Evolutionary conservation across 768 basidiomycete genomes (phyloP).

Genomic region (Holtermanniella nyarrowii): DNA sequence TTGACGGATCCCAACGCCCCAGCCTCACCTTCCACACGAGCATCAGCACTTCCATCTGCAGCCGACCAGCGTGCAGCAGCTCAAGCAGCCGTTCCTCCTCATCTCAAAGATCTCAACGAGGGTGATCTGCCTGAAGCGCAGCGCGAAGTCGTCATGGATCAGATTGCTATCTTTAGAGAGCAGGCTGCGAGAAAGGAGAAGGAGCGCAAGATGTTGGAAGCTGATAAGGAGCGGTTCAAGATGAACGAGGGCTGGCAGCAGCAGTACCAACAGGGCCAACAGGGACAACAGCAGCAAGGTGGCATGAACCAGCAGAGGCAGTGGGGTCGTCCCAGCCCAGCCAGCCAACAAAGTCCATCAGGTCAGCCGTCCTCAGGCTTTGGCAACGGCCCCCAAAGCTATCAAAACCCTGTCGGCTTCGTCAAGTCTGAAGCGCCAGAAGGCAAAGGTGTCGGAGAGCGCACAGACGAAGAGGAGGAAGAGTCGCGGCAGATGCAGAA

Average conservation of each 20-base stretch:
- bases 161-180: slow-evolving; percentile 93
- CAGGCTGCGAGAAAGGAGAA: slow-evolving; percentile 81
- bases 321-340: slow-evolving; percentile 5
- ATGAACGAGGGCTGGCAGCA: slow-evolving; percentile 68
- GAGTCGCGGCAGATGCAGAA: slow-evolving; percentile 65
- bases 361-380: slow-evolving; percentile 47
- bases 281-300: slow-evolving; percentile 4
- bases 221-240: slow-evolving; percentile 34
- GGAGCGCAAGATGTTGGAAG: slow-evolving; percentile 58
- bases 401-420: slow-evolving; percentile 70
- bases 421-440: slow-evolving; percentile 49
- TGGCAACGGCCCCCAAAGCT: slow-evolving; percentile 63
- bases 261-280: slow-evolving; percentile 39
- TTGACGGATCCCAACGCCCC: slow-evolving; percentile 56
- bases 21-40: slow-evolving; percentile 43
- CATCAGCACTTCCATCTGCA: slow-evolving; percentile 66
- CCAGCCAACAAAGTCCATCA: slow-evolving; percentile 28
- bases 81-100: slow-evolving; percentile 59
- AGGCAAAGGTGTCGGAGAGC: slow-evolving; percentile 45
- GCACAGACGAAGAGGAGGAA: slow-evolving; percentile 84
- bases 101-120: slow-evolving; percentile 90
- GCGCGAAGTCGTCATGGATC: slow-evolving; percentile 84
- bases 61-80: slow-evolving; percentile 13
- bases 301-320: slow-evolving; percentile 7
- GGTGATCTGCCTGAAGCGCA: slow-evolving; percentile 90